Base-by-base conservation (phyloP, 2,329 filamentous ascomycete species). In the Paramyrothecium roridum region DNA sequence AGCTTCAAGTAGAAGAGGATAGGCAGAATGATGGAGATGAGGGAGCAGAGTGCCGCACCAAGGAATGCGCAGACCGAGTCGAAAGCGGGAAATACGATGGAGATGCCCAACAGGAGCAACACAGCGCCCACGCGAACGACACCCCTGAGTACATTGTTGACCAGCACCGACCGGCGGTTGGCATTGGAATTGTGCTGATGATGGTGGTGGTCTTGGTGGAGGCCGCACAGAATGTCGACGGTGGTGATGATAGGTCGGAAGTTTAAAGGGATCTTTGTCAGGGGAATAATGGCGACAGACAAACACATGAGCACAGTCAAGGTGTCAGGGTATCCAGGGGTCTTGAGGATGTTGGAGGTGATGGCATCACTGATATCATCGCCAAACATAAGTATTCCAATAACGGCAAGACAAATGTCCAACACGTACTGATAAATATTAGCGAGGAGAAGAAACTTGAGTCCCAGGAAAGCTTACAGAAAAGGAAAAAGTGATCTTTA, bases 181-280 rank as follows among this genome's bases (percentile, higher is more conserved):
- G 76, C 75, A 7, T 23, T 57, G 40, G n/a, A 55, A 21, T 65
- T 60, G 23, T 45, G 45, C 54, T 76, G 56, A 46, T 68, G 68
- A 48, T 72, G 70, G 23, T 57, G 51, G 13, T 55, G 54, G 54
- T 76, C 60, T 53, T 71, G 70, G 67, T 90, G 86, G 47, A 97
- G 80, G 48, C 92, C 91, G 57, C 85, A 81, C 55, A 96, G 75
- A 50, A 95, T 84, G 75, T 98, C 95, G 52, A 90, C 73, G 0
- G 92, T 97, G 33, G 87, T 87, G 60, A 96, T 84, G 62, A 98
- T 93, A 12, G 93, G 95, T 2, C 93, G 88, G 10, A 90, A 88
- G 69, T 93, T 96, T 37, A 97, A 79, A 0, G 93, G 92, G n/a
- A 97, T 86, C 73, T 99, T 99, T 37, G 93, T 97, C 52, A 99